phyloP scores from a whole-genome alignment of 2,329 filamentous ascomycete species.

The Colletotrichum higginsianum region DNA sequence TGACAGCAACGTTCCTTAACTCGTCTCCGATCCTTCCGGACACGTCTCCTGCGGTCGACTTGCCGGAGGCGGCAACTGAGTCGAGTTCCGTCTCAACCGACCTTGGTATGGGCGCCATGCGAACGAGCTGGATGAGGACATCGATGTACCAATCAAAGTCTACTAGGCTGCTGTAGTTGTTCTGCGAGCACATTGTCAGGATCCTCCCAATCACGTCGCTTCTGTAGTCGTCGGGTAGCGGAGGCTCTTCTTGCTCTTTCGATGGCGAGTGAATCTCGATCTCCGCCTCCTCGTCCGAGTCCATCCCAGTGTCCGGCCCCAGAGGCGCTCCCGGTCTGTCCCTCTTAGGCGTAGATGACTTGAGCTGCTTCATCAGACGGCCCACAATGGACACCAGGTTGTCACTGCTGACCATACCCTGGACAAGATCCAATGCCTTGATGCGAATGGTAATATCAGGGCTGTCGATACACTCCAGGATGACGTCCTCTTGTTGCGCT shows the following conservation, averaged over 20 bases:
- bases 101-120: constrained; percentile 72
- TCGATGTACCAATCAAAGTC: constrained; percentile 99
- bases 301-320: constrained; percentile 53
- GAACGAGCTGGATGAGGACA: constrained; percentile 87
- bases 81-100: constrained; percentile 56
- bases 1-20: constrained; percentile 90
- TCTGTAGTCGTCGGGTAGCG: constrained; percentile 88
- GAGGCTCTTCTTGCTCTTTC: constrained; percentile 62
- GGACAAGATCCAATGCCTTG: constrained; percentile 90
- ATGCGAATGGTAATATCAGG: constrained; percentile 95
- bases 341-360: constrained; percentile 70
- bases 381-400: constrained; percentile 89
- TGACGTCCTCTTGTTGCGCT: constrained; percentile 93
- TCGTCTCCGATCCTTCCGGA: constrained; percentile 85
- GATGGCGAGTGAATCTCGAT: constrained; percentile 55
- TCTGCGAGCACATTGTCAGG: constrained; percentile 88
- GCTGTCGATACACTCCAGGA: constrained; percentile 96
- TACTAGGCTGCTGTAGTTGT: constrained; percentile 86
- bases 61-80: constrained; percentile 47
- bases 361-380: constrained; percentile 88
- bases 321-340: constrained; percentile 65
- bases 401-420: constrained; percentile 92
- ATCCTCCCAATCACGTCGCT: constrained; percentile 87
- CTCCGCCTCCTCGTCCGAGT: constrained; percentile 68
- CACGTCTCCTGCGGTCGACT: constrained; percentile 61